Evolutionary conservation across 371 early-diverging fungal species (phyloP).

Genomic region (Syncephalastrum monosporum): DNA sequence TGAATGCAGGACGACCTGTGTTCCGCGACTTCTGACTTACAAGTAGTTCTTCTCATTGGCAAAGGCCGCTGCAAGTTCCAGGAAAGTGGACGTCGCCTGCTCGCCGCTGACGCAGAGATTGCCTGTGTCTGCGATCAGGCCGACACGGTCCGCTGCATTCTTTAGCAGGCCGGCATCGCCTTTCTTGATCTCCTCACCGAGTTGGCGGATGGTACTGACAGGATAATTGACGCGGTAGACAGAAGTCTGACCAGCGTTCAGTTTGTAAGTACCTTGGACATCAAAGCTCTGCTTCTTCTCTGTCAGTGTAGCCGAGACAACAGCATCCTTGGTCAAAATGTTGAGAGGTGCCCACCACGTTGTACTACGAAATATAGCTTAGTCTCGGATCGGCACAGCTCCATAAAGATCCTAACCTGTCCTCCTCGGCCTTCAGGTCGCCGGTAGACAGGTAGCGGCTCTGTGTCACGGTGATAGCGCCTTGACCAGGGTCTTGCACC

Average conservation of each 20-base stretch:
- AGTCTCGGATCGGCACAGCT: constrained; percentile 38
- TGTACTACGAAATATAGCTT: constrained; percentile 16
- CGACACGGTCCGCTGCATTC: constrained; percentile 65
- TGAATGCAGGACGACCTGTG: too few species aligned
- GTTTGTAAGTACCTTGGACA: constrained; percentile 52
- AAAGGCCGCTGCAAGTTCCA: constrained; percentile 53
- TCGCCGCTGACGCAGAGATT: constrained; percentile 60
- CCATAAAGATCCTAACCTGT: constrained; percentile 28
- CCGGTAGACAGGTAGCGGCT: constrained; percentile 78
- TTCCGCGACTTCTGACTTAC: constrained; percentile 19
- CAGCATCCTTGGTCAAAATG: constrained; percentile 32
- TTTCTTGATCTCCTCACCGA: constrained; percentile 58
- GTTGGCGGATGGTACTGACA: constrained; percentile 45
- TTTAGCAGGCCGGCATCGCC: constrained; percentile 46
- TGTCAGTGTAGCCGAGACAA: constrained; percentile 37
- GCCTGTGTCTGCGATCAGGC: constrained; percentile 68
- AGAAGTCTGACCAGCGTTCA: constrained; percentile 55
- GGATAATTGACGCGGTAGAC: constrained; percentile 78
- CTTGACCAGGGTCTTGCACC: constrained; percentile 48
- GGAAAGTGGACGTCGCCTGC: constrained; percentile 51
- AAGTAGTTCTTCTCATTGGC: constrained; percentile 50
- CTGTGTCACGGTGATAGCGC: constrained; percentile 64
- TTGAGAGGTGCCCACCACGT: constrained; percentile 66
- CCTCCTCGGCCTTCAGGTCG: constrained; percentile 64
- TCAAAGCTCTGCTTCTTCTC: constrained; percentile 44